Evolutionary conservation across 2,329 filamentous ascomycete genomes (phyloP).

Genomic region (Xylaria digitata): DNA sequence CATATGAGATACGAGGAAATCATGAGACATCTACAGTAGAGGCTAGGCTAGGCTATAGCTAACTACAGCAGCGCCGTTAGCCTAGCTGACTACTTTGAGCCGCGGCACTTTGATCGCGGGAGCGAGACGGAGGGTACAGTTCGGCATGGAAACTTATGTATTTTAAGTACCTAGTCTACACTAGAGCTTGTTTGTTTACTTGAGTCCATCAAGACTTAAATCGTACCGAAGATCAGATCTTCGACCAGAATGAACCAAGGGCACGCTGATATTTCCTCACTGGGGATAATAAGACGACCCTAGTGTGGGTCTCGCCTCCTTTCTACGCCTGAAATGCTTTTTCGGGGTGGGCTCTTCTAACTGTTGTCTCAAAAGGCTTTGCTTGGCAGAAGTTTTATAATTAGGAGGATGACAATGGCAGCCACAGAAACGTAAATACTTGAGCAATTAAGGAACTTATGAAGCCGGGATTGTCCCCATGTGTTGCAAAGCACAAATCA

Average conservation of each 20-base stretch:
- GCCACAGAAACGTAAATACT: background rate
- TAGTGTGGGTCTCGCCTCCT: background rate
- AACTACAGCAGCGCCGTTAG: too few species aligned
- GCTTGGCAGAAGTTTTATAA: background rate
- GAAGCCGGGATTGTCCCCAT: too few species aligned
- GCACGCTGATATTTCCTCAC: background rate
- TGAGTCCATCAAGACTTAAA: background rate
- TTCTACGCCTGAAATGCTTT: background rate
- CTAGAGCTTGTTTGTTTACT: background rate
- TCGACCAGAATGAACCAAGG: background rate
- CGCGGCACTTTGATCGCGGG: background rate
- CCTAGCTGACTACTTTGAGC: background rate
- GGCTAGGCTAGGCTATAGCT: background rate
- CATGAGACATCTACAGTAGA: too few species aligned
- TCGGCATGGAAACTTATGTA: background rate
- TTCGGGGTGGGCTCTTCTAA: background rate
- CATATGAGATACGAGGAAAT: background rate
- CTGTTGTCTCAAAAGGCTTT: background rate
- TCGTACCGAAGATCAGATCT: background rate
- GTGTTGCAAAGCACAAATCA: background rate
- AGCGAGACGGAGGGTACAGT: background rate
- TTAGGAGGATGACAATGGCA: background rate
- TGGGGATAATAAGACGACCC: background rate
- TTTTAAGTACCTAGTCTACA: background rate
- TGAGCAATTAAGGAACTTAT: background rate